Percentiles rank a stretch among this genome's conserved stretches.
phyloP scores from a whole-genome alignment of 768 basidiomycete genomes.

The Hygrocybe punicea region DNA sequence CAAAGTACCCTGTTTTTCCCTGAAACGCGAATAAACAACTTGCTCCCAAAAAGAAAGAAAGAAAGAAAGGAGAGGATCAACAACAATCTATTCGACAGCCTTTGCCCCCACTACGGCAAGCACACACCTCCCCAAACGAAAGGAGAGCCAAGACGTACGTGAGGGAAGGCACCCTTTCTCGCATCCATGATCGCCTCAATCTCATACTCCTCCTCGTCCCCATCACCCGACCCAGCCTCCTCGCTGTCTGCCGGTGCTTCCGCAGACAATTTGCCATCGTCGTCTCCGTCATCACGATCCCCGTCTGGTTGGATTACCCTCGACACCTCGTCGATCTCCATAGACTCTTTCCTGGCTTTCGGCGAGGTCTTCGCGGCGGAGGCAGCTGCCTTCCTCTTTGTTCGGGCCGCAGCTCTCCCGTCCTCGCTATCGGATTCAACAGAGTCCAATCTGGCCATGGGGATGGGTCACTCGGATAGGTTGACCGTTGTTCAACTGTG shows the following conservation, averaged over 20 bases:
- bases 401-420: background rate
- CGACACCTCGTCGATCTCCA: conserved; percentile 15
- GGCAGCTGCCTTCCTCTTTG: background rate
- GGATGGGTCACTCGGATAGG: background rate
- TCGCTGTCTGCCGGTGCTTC: conserved; percentile 39
- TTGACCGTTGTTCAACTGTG: background rate
- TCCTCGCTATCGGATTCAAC: background rate
- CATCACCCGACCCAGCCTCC: conserved; percentile 36
- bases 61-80: too few species aligned
- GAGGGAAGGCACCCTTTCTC: conserved; percentile 57
- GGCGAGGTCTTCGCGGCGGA: conserved; percentile 16
- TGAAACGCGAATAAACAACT: conserved; percentile 26
- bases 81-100: too few species aligned
- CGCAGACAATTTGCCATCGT: conserved; percentile 11
- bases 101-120: too few species aligned
- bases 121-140: too few species aligned
- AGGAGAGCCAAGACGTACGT: conserved; percentile 40
- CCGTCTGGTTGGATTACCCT: conserved; percentile 12
- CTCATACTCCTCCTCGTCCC: conserved; percentile 61
- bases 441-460: background rate
- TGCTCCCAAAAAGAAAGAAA: conserved; percentile 17
- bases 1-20: conserved; percentile 71
- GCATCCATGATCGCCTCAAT: conserved; percentile 74
- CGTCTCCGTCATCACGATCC: conserved; percentile 9
- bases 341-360: conserved; percentile 14